phyloP scores from a whole-genome alignment of 2,329 filamentous ascomycete species.

The Fusarium sp. region DNA sequence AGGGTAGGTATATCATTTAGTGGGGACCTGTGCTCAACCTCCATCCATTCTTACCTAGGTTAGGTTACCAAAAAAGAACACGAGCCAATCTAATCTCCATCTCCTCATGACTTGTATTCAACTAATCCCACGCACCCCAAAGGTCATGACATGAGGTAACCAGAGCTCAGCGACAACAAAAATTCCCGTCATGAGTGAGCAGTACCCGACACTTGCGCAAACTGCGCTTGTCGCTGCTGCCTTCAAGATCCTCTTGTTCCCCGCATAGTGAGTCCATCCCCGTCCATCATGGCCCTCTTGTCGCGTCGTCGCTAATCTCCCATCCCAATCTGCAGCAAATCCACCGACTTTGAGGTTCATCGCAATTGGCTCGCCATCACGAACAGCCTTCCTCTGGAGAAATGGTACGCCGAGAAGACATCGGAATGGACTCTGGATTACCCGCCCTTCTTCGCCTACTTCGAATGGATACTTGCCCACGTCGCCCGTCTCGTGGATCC shows the following conservation, averaged over 20 bases:
- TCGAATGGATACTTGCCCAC: constrained; percentile 93
- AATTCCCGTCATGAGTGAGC: constrained; percentile 74
- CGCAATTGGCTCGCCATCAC: constrained; percentile 99
- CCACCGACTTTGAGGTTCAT: constrained; percentile 98
- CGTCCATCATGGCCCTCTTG: not conserved
- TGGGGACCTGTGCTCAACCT: constrained; percentile 10
- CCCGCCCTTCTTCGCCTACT: constrained; percentile 96
- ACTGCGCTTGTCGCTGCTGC: constrained; percentile 87
- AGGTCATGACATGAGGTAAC: constrained; percentile 44
- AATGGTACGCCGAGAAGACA: constrained; percentile 98
- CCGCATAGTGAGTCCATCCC: constrained; percentile 80
- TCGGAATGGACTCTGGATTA: constrained; percentile 99
- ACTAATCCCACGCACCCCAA: constrained; percentile 3
- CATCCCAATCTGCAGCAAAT: constrained; percentile 74
- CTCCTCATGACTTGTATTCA: constrained; percentile 35
- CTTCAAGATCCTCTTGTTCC: constrained; percentile 92
- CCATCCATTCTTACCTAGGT: constrained; percentile 1
- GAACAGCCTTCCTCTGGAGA: constrained; percentile 83
- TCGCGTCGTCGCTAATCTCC: constrained; percentile 13
- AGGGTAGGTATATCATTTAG: constrained; percentile 28
- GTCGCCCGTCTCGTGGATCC: constrained; percentile 81
- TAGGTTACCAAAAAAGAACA: constrained; percentile 28
- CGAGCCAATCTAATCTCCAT: constrained; percentile 35
- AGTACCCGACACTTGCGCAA: constrained; percentile 89
- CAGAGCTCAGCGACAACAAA: constrained; percentile 26